Base-by-base conservation (phyloP, 768 basidiomycete genomes). In the Dendrothele bispora region DNA sequence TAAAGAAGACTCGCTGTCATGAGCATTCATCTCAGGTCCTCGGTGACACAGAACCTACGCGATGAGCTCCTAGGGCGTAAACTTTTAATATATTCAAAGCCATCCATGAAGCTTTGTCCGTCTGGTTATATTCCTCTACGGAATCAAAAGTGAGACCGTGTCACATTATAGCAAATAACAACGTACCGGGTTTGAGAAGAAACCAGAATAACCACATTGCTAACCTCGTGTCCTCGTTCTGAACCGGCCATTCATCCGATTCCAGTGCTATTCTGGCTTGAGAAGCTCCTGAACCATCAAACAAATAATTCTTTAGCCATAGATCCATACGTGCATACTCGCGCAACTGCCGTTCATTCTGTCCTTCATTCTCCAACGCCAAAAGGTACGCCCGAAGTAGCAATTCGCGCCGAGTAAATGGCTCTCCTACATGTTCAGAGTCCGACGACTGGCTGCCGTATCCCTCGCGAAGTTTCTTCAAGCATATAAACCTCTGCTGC, bases 141-240 rank as follows among this genome's bases (percentile, higher is more conserved):
- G 30, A 42, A 28, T 29, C 26, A 35, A 43, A n/a, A n/a, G n/a
- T n/a, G n/a, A 34, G 40, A 35, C 34, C 44, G 29, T 41, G 20
- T 38, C 32, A 39, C 25, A 14, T 22, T 26, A 51, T 22, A 34
- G 30, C 44, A 37, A 8, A 39, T 5, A 48, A 22, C 25, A 25
- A 66, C 83, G 54, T 53, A 85, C 88, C 78, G 49, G 79, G 77
- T 20, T 69, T 71, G 14, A 89, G 61, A 29, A 90, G 64, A 54
- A 87, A 80, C 87, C 88, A 91, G 56, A 87, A 79, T 15, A 91
- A 58, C 88, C 87, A 91, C 79, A 89, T 84, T 3, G 82, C 85
- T 38, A 89, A 61, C 3, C 83, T 70, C 37, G 74, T 78, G 17
- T 71, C 67, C 51, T 71, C 70, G 46, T 75, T 70, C 40, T 80